Percentiles rank a stretch among this genome's conserved stretches.
Conservation (phyloP, 305 asterid species). For the Fraxinus velutina region DNA sequence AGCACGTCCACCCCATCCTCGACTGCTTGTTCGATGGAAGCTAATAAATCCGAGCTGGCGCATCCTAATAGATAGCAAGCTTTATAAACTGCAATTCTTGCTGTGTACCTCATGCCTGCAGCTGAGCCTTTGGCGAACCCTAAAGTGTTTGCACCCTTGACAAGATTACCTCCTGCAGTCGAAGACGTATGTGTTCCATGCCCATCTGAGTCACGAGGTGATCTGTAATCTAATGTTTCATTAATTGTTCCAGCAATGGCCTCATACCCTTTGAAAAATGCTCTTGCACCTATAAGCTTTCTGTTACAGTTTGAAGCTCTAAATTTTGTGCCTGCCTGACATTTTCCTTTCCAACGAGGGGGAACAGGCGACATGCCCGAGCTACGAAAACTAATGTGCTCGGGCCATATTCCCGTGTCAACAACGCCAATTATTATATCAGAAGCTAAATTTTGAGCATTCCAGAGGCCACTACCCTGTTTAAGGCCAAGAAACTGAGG, state of each 20-base stretch:
- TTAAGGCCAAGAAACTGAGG: slow-evolving; percentile 70
- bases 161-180: slow-evolving; percentile 60
- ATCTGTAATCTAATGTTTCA: slow-evolving; percentile 49
- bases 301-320: slow-evolving; percentile 49
- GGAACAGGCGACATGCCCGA: slow-evolving; percentile 42
- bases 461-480: slow-evolving; percentile 57
- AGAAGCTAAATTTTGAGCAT: slow-evolving; percentile 43
- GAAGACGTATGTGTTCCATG: slow-evolving; percentile 79
- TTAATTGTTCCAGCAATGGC: slow-evolving; percentile 50
- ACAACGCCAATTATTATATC: slow-evolving; percentile 66
- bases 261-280: slow-evolving; percentile 61
- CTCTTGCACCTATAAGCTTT: slow-evolving; percentile 63
- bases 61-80: slow-evolving; percentile 55
- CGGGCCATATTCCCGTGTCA: slow-evolving; percentile 83
- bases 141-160: slow-evolving; percentile 42
- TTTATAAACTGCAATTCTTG: slow-evolving; percentile 71
- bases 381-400: slow-evolving; percentile 50
- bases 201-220: slow-evolving; percentile 62
- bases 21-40: slow-evolving; percentile 67
- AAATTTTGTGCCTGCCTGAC: slow-evolving; percentile 48
- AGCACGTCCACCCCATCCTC: slow-evolving; percentile 62
- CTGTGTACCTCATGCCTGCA: slow-evolving; percentile 51
- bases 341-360: slow-evolving; percentile 62
- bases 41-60: slow-evolving; percentile 54
- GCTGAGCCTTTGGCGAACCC: slow-evolving; percentile 63